Percentiles rank a stretch among this genome's conserved stretches.
Conservation (phyloP, 805 yeast species). For the Kuraishia molischiana region DNA sequence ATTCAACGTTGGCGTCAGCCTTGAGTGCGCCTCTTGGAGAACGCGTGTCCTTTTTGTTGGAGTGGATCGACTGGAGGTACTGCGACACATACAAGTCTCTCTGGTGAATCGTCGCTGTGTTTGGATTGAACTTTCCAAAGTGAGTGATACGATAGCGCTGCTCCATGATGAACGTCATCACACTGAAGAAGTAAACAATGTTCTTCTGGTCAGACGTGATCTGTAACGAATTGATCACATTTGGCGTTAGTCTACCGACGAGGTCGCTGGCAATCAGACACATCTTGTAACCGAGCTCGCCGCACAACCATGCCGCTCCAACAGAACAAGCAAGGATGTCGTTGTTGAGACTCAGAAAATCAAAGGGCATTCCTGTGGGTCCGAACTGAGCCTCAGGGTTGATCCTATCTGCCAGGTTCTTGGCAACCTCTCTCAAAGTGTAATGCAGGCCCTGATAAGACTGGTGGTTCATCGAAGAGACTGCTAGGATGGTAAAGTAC, state of each 20-base stretch:
- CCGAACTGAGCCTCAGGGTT: background rate
- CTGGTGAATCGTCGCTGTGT: background rate
- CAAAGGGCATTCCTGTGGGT: background rate
- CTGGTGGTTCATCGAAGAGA: background rate
- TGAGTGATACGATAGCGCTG: background rate
- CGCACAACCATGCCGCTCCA: background rate
- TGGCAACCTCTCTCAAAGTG: background rate
- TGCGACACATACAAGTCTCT: background rate
- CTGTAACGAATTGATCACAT: background rate
- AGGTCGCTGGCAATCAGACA: background rate
- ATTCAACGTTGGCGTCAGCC: background rate
- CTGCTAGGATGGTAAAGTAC: background rate
- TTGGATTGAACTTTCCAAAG: background rate
- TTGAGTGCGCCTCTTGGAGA: background rate
- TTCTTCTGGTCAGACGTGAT: background rate
- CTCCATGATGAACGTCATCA: background rate
- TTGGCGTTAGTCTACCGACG: background rate
- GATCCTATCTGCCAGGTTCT: background rate
- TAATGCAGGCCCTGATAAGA: background rate
- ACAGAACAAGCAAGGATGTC: background rate
- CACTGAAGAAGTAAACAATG: background rate
- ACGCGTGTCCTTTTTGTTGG: background rate
- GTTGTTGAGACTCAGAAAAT: background rate
- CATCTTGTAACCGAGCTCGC: background rate
- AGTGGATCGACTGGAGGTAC: background rate